Evolutionary conservation across 768 basidiomycete genomes (phyloP).

Genomic region (Chlorophyllum brunneum): DNA sequence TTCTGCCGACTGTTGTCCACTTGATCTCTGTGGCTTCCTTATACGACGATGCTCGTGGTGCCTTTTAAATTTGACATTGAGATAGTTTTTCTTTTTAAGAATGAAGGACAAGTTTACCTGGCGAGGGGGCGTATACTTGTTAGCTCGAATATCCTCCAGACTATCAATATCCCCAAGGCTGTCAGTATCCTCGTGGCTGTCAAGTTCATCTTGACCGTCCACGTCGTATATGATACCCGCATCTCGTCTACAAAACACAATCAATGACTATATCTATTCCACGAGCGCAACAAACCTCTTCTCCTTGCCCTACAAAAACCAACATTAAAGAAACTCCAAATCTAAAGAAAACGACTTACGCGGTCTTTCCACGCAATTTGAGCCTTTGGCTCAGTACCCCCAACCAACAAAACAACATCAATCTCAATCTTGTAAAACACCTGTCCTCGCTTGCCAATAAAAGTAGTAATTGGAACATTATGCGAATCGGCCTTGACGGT

Average conservation of each 20-base stretch:
- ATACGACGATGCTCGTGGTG: no score
- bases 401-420: conserved; percentile 43
- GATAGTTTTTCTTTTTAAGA: no score
- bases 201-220: background rate
- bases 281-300: background rate
- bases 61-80: no score
- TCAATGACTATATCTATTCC: background rate
- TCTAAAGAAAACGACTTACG: conserved; percentile 24
- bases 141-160: no score
- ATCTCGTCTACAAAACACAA: background rate
- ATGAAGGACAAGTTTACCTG: no score
- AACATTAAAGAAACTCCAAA: background rate
- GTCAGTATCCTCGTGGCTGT: background rate
- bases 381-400: conserved; percentile 46
- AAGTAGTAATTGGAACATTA: background rate
- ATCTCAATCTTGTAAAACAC: conserved; percentile 24
- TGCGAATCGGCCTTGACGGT: conserved; percentile 12
- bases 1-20: no score
- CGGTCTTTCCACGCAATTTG: conserved; percentile 46
- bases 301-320: background rate
- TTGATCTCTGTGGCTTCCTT: no score
- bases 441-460: background rate
- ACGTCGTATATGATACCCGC: background rate
- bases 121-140: no score
- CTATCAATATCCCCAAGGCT: no score